These are phyloP conservation scores for Lepiota brunneoincarnata DNA, from an alignment of 768 basidiomycete genomes.

Conservation along the genomic window DNA sequence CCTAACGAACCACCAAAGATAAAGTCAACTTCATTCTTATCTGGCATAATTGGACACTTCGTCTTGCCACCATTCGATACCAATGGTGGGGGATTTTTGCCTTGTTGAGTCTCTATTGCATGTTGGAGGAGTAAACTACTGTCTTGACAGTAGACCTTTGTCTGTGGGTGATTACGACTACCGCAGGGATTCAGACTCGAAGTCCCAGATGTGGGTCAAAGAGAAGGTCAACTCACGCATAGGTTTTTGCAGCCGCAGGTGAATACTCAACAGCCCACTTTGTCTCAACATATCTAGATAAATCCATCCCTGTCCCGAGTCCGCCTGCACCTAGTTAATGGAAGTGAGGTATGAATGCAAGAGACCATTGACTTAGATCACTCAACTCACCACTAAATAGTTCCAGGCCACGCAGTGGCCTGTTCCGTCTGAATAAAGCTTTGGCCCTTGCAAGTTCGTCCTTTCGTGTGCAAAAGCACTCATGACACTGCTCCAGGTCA, in stretches of 20 bases:
- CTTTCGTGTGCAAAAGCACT: constrained; percentile 34
- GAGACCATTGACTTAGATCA: constrained; percentile 12
- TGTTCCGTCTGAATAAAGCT: constrained; percentile 31
- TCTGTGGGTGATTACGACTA: constrained; percentile 61
- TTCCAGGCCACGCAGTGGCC: constrained; percentile 57
- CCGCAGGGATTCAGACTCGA: constrained; percentile 2
- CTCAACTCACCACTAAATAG: constrained; percentile 58
- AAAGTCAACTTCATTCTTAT: constrained; percentile 59
- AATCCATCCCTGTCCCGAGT: constrained; percentile 62
- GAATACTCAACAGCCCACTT: constrained; percentile 69
- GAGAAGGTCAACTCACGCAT: constrained; percentile 38
- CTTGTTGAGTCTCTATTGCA: constrained; percentile 46
- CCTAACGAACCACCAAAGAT: constrained; percentile 63
- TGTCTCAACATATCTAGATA: constrained; percentile 61
- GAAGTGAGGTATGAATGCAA: not conserved
- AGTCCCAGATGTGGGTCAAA: not conserved
- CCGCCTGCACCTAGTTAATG: constrained; percentile 63
- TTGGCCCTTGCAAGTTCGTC: constrained; percentile 25
- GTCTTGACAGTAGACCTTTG: constrained; percentile 64
- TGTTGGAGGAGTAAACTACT: constrained; percentile 58
- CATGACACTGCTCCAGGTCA: constrained; percentile 34
- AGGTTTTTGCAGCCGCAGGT: constrained; percentile 62
- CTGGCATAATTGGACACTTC: constrained; percentile 47
- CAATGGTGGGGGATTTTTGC: constrained; percentile 37
- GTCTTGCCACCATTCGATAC: constrained; percentile 37